A percentile compares a stretch with the other conserved stretches of the same genome.
Evolutionary conservation across 768 basidiomycete species (phyloP).

Genomic region (Phylloporus sp.): DNA sequence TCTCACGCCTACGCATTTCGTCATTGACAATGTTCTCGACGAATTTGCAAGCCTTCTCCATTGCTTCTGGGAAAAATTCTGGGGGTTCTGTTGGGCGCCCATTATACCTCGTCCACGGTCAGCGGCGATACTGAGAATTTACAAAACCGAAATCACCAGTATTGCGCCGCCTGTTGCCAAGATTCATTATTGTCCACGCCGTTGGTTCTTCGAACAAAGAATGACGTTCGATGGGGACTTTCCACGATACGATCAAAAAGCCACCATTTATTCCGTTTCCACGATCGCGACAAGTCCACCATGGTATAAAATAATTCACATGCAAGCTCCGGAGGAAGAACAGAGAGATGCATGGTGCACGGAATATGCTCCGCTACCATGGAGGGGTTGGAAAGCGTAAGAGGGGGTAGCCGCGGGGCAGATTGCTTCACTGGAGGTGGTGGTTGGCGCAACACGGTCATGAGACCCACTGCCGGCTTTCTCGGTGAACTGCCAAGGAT

Average conservation of each 20-base stretch:
- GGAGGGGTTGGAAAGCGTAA: slow-evolving; percentile 57
- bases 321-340: slow-evolving; percentile 73
- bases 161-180: slow-evolving; percentile 73
- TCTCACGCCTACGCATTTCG: slow-evolving; percentile 58
- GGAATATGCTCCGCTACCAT: slow-evolving; percentile 69
- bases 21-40: slow-evolving; percentile 69
- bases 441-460: slow-evolving; percentile 54
- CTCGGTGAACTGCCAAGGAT: slow-evolving; percentile 13
- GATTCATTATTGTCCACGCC: slow-evolving; percentile 41
- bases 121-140: slow-evolving; percentile 2
- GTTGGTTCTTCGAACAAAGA: slow-evolving; percentile 58
- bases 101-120: slow-evolving; percentile 61
- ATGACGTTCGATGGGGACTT: slow-evolving; percentile 79
- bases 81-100: slow-evolving; percentile 61
- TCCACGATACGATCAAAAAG: slow-evolving; percentile 78
- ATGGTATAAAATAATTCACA: slow-evolving; percentile 71
- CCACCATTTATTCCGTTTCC: slow-evolving; percentile 82
- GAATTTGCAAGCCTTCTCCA: slow-evolving; percentile 77
- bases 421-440: slow-evolving; percentile 34
- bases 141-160: slow-evolving; percentile 47
- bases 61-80: slow-evolving; percentile 51
- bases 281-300: slow-evolving; percentile 55
- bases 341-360: slow-evolving; percentile 66
- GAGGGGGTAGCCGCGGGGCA: slow-evolving; percentile 45
- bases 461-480: slow-evolving; percentile 44